Conservation (phyloP, 495 filamentous ascomycete genomes). For the Penicilliopsis zonata region DNA sequence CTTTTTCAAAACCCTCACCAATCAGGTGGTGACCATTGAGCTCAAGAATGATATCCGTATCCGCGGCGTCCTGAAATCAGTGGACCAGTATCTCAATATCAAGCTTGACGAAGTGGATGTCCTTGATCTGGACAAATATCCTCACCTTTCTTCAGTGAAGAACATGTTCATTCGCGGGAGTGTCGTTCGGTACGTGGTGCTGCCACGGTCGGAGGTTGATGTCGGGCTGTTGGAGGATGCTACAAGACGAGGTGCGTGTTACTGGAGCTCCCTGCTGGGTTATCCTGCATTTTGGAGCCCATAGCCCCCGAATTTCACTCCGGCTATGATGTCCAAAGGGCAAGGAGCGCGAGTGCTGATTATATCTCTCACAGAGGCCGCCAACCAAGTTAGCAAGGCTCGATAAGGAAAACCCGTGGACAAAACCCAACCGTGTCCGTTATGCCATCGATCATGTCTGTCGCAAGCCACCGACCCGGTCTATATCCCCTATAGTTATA, state of each 20-base stretch:
- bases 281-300: not conserved
- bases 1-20: conserved; percentile 99
- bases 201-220: conserved; percentile 81
- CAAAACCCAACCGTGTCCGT: no score
- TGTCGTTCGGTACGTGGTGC: conserved; percentile 89
- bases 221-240: conserved; percentile 89
- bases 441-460: no score
- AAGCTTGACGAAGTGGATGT: conserved; percentile 93
- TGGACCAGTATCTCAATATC: conserved; percentile 98
- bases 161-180: conserved; percentile 97
- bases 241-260: conserved; percentile 69
- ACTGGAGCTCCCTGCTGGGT: not conserved
- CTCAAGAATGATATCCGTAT: conserved; percentile 99
- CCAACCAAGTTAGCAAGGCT: conserved; percentile 39
- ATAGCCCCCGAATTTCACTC: no score
- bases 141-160: conserved; percentile 88
- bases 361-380: conserved; percentile 26
- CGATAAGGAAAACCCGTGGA: no score
- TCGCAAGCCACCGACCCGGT: no score
- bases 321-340: no score
- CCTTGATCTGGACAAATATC: conserved; percentile 82
- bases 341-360: no score
- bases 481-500: no score
- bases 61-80: conserved; percentile 84
- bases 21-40: conserved; percentile 91